Evolutionary conservation across 768 basidiomycete species (phyloP), one percentile per base, ranked within the genome.

Genomic region (Sarcomyxa edulis): DNA sequence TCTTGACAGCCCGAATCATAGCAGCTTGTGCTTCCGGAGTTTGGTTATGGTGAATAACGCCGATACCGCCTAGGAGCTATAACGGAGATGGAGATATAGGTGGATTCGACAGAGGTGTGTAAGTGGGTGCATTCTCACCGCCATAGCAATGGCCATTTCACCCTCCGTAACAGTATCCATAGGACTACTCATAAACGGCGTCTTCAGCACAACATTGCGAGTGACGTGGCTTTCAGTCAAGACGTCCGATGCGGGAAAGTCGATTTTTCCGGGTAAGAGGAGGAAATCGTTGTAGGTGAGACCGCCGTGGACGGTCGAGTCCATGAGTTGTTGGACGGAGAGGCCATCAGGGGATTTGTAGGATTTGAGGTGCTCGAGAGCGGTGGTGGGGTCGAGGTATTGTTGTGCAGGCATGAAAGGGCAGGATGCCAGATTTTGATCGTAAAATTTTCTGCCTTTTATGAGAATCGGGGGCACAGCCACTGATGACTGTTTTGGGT

Each of bases 121-220:
- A 40, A 34, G 40, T 42, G 38, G 33, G 32, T 32, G 35, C 22
- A 48, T 39, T 63, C 84, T 66, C 59, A 93, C 89, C 62, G 92
- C 91, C 74, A 95, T 81, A 35, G 83, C 69, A 56, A 95, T 91
- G 21, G 90, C 91, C 89, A 94, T 95, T 43, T 89, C 81, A 38
- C 75, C 79, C 64, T 97, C 96, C 1, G 96, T 98, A 50, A 98
- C 96, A 31, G 96, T 99, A 68, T 99, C 96, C 96, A 99, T 99
- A 11, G 96, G 95, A 36, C 90, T 94, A 59, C 91, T 95, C 70
- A 97, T 71, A 66, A 99, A 95, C 0, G 95, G 96, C 0, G 93
- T 94, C 66, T 92, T 97, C 51, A 99, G 72, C 29, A 70, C 65
- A 51, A 97, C 88, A 50, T 96, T 96, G 40, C 86, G 81, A 16